Evolutionary conservation across 2,329 filamentous ascomycete species (phyloP).

Genomic region (Tolypocladium paradoxum): DNA sequence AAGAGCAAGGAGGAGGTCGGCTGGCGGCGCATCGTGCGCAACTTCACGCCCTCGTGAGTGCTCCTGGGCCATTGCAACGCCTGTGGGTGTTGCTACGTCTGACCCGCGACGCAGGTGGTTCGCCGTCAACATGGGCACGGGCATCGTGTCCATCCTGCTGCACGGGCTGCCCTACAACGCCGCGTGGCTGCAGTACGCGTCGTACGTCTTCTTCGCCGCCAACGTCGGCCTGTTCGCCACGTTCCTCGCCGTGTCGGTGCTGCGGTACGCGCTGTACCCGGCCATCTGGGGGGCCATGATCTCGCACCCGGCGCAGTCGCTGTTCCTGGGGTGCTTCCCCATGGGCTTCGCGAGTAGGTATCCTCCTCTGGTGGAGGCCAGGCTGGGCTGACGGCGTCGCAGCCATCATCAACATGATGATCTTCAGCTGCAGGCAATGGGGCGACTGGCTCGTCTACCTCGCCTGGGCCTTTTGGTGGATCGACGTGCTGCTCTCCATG

Average conservation of each 20-base stretch:
- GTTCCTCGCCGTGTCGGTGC: constrained; percentile 41
- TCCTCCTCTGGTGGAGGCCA: not conserved
- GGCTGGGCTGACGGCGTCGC: not conserved
- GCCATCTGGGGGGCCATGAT: constrained; percentile 58
- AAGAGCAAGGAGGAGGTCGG: constrained; percentile 19
- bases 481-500: constrained; percentile 42
- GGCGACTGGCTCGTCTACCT: constrained; percentile 43
- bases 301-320: constrained; percentile 51
- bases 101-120: constrained; percentile 37
- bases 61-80: no score
- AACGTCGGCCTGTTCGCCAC: constrained; percentile 47
- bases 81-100: not conserved
- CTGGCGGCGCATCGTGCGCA: constrained; percentile 35
- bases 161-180: constrained; percentile 51
- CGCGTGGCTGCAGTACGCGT: constrained; percentile 46
- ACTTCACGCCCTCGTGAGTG: constrained; percentile 45
- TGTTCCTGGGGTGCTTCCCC: constrained; percentile 59
- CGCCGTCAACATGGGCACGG: constrained; percentile 55
- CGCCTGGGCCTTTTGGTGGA: constrained; percentile 48
- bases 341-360: constrained; percentile 52
- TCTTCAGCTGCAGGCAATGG: constrained; percentile 52
- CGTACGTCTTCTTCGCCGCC: constrained; percentile 48
- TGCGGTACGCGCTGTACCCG: constrained; percentile 56
- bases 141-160: constrained; percentile 53
- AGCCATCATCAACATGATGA: constrained; percentile 54